A percentile compares a stretch with the other conserved stretches of the same genome.
These are phyloP conservation scores for Picocystis salinarum DNA, from an alignment of 139 green algal genomes.

Conservation along the genomic window DNA sequence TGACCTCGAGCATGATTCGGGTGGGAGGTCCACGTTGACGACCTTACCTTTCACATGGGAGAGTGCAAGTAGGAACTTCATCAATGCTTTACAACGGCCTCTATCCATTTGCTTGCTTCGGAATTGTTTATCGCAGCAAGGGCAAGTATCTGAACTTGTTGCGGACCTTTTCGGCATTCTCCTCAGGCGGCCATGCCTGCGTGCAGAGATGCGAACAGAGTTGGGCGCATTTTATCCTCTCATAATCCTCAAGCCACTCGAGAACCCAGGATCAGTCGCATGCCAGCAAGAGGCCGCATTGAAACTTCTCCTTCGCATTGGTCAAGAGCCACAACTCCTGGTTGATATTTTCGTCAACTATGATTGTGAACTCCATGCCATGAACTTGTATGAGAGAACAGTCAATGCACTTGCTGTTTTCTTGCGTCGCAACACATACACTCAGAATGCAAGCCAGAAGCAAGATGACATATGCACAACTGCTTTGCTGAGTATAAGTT, in stretches of 20 bases:
- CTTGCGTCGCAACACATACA: no score
- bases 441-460: no score
- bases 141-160: no score
- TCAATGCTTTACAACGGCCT: neutral
- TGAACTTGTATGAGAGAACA: conserved; percentile 72
- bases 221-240: conserved; percentile 74
- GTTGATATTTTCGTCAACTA: conserved; percentile 90
- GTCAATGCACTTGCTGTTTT: no score
- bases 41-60: no score
- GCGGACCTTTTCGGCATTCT: conserved; percentile 15
- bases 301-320: conserved; percentile 1
- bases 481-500: no score
- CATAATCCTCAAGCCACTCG: conserved; percentile 59
- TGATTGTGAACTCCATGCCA: conserved; percentile 66
- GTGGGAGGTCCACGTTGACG: no score
- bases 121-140: no score
- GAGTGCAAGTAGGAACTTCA: neutral
- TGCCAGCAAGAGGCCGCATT: conserved; percentile 2
- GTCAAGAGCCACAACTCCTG: neutral
- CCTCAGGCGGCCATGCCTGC: conserved; percentile 24
- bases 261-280: conserved; percentile 19
- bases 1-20: no score
- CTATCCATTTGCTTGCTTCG: no score
- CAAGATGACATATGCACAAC: no score
- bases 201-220: conserved; percentile 45